Conservation (phyloP, 2,329 filamentous ascomycete genomes). For the Pseudogymnoascus sp. region DNA sequence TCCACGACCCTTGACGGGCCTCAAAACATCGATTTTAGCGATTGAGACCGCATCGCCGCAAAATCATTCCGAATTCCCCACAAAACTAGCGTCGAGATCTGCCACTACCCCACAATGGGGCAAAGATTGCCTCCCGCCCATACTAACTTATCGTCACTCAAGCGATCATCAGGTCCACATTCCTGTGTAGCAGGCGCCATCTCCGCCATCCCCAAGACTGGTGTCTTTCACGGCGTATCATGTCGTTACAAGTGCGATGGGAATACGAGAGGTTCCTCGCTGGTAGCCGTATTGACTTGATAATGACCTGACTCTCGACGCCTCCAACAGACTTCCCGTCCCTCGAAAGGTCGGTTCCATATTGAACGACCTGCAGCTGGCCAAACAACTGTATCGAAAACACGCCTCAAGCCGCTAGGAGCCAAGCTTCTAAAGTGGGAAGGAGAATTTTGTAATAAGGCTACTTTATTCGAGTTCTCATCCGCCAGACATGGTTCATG, state of each 20-base stretch:
- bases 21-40: neutral
- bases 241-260: neutral
- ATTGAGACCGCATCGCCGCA: neutral
- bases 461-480: neutral
- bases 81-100: neutral
- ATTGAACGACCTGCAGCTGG: neutral
- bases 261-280: neutral
- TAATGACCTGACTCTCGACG: neutral
- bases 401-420: neutral
- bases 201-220: neutral
- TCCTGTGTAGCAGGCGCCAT: neutral
- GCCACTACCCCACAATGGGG: slow-evolving; percentile 1
- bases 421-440: neutral
- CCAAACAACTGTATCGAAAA: neutral
- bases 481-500: neutral
- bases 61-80: neutral
- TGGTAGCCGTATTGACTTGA: neutral
- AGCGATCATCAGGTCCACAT: slow-evolving; percentile 2
- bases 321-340: neutral
- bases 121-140: neutral
- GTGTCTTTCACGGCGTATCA: neutral
- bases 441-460: neutral
- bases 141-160: neutral
- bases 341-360: neutral
- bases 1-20: neutral